A percentile compares a stretch with the other conserved stretches of the same genome.
phyloP scores from a whole-genome alignment of 768 basidiomycete genomes.

The Nevesoporus exiguus region DNA sequence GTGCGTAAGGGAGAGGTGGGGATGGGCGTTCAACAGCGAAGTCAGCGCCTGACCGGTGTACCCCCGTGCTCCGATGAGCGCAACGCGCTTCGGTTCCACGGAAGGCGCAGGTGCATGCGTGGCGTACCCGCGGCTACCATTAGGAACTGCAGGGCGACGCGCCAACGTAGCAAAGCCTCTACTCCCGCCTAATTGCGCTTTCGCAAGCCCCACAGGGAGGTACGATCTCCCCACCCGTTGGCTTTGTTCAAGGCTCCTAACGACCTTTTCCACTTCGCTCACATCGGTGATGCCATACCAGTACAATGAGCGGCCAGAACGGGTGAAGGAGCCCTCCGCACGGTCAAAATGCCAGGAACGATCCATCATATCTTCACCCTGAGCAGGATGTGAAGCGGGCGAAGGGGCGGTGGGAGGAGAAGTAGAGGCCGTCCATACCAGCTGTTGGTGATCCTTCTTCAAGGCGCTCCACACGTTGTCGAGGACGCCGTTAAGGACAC shows the following conservation, averaged over 20 bases:
- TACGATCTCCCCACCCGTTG: slow-evolving; percentile 85
- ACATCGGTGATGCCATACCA: slow-evolving; percentile 97
- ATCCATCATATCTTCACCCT: slow-evolving; percentile 80
- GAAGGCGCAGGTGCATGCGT: slow-evolving; percentile 49
- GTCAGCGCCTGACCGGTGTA: slow-evolving; percentile 94
- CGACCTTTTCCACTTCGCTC: slow-evolving; percentile 83
- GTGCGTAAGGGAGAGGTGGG: slow-evolving; percentile 85
- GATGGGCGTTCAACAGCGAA: slow-evolving; percentile 82
- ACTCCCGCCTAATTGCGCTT: slow-evolving; percentile 18
- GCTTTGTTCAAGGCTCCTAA: slow-evolving; percentile 70
- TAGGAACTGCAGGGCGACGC: slow-evolving; percentile 36
- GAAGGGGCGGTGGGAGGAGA: slow-evolving; percentile 13
- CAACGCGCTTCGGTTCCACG: slow-evolving; percentile 82
- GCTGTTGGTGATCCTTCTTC: slow-evolving; percentile 86
- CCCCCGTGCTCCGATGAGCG: slow-evolving; percentile 92
- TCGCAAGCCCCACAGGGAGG: slow-evolving; percentile 51
- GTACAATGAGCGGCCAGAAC: slow-evolving; percentile 90
- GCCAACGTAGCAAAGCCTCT: slow-evolving; percentile 21
- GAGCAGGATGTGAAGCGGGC: slow-evolving; percentile 8
- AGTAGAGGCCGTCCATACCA: slow-evolving; percentile 97
- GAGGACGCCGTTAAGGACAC: slow-evolving; percentile 89
- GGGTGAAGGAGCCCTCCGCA: slow-evolving; percentile 95
- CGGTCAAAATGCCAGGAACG: slow-evolving; percentile 98
- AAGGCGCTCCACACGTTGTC: slow-evolving; percentile 98
- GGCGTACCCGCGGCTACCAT: slow-evolving; percentile 72